Base-by-base conservation (phyloP, 805 yeast genomes). In the Suhomyces sp. region DNA sequence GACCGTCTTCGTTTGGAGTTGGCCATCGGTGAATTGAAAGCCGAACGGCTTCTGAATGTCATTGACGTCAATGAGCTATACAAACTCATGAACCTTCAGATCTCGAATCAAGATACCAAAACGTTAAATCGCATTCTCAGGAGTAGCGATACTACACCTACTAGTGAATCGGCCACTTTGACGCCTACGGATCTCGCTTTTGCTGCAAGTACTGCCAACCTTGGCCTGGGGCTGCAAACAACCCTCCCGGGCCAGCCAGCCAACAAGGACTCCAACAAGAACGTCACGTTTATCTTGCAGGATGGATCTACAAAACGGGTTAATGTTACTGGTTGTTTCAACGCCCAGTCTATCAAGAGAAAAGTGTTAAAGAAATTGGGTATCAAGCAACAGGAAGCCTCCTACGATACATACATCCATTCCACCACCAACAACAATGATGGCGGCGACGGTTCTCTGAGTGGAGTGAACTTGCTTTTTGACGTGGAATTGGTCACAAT, bases 401-500 rank as follows among this genome's bases (percentile, higher is more conserved):
- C 72, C 29, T 89, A 84, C 73, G 88, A 84, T 54, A 79, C 87
- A 0, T 87, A 86, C 62, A 76, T 86, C 22, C 77, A 73, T 56
- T 78, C 81, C 1, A 50, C 76, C 49, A 50, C 44, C 44, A 46
- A 41, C 33, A 49, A 40, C 23, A 44, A 40, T n/a, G 45, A 41
- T 33, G 27, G 27, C 48, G 42, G 41, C 31, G 33, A 41, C 46
- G 42, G 41, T 36, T 36, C 48, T 15, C 38, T 42, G 15, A 44
- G 52, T 2, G 55, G 57, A 17, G 60, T 73, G 6, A 81, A 78
- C 55, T 58, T 82, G 26, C 72, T 90, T 51, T 86, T 81, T 61
- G 96, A 88, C 61, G 88, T 86, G 10, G 96, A 90, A 63, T 76
- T 90, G 29, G 90, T 90, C 3, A 85, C 96, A 0, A 83, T 89